Conservation (phyloP, 2,329 filamentous ascomycete genomes). For the Curvularia hawaiiensis region DNA sequence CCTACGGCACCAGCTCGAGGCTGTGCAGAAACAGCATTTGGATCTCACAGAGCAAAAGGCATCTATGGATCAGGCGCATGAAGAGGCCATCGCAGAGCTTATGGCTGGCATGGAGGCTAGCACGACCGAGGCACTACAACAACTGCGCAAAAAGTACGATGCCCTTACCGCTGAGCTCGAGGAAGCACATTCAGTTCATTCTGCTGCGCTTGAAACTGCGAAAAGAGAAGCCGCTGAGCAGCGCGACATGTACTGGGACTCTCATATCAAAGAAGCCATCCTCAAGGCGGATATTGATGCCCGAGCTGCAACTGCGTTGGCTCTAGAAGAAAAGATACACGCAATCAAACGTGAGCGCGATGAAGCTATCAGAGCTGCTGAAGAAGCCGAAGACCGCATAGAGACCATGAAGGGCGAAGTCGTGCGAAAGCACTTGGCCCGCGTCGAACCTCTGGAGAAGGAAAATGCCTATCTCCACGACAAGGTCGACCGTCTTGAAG, state of each 20-base stretch:
- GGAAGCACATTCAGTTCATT: conserved; percentile 23
- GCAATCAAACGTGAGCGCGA: conserved; percentile 27
- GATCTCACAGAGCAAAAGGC: conserved; percentile 38
- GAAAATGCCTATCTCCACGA: conserved; percentile 38
- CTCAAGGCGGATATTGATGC: conserved; percentile 18
- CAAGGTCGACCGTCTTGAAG: conserved; percentile 42
- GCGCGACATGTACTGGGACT: conserved; percentile 19
- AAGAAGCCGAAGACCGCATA: conserved; percentile 41
- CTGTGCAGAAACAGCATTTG: conserved; percentile 32
- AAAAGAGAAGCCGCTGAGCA: conserved; percentile 26
- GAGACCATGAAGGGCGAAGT: conserved; percentile 46
- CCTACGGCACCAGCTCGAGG: conserved; percentile 35
- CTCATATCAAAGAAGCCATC: conserved; percentile 25
- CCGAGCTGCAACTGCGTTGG: conserved; percentile 16
- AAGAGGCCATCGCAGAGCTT: conserved; percentile 44
- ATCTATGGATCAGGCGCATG: conserved; percentile 38
- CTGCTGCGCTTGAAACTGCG: conserved; percentile 27
- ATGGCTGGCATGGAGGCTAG: conserved; percentile 44
- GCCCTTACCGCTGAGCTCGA: conserved; percentile 31
- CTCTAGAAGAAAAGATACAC: conserved; percentile 20
- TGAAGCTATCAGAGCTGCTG: conserved; percentile 24
- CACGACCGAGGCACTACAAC: conserved; percentile 39
- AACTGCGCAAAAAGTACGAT: conserved; percentile 43
- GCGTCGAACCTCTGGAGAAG: conserved; percentile 42
- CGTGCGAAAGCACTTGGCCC: conserved; percentile 43